These are phyloP conservation scores for Beauveria sp. DNA, from an alignment of 2,329 filamentous ascomycete genomes.

Conservation along the genomic window DNA sequence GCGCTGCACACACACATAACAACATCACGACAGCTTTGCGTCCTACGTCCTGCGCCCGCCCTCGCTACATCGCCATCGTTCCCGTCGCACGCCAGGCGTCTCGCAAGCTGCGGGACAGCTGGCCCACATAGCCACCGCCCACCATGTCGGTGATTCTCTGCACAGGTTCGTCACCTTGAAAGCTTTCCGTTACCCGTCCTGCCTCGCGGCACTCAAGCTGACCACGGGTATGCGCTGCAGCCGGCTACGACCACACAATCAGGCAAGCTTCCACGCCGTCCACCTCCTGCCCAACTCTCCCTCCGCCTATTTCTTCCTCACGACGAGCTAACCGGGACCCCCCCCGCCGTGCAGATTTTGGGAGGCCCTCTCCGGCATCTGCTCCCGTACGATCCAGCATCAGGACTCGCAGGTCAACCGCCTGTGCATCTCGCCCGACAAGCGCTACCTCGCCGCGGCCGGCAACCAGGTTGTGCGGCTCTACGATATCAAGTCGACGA, in stretches of 20 bases:
- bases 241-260: slow-evolving; percentile 57
- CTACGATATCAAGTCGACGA: slow-evolving; percentile 98
- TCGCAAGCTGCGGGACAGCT: background rate
- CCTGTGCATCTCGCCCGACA: slow-evolving; percentile 96
- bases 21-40: background rate
- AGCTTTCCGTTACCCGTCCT: slow-evolving; percentile 16
- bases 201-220: background rate
- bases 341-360: slow-evolving; percentile 63
- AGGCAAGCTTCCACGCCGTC: slow-evolving; percentile 24
- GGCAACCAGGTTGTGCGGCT: slow-evolving; percentile 83
- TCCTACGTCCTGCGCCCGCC: background rate
- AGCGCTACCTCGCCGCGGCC: slow-evolving; percentile 84
- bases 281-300: background rate
- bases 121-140: background rate
- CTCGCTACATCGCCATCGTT: background rate
- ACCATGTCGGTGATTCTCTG: slow-evolving; percentile 56
- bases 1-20: background rate
- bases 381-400: slow-evolving; percentile 95
- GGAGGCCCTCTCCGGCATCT: slow-evolving; percentile 96
- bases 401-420: slow-evolving; percentile 98
- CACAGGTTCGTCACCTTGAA: slow-evolving; percentile 39
- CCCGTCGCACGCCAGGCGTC: background rate
- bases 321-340: background rate
- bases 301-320: background rate
- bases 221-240: slow-evolving; percentile 24